Base-by-base conservation (phyloP, 202 grass and related monocot species). In the Bolboschoenoplectus hybrid region DNA sequence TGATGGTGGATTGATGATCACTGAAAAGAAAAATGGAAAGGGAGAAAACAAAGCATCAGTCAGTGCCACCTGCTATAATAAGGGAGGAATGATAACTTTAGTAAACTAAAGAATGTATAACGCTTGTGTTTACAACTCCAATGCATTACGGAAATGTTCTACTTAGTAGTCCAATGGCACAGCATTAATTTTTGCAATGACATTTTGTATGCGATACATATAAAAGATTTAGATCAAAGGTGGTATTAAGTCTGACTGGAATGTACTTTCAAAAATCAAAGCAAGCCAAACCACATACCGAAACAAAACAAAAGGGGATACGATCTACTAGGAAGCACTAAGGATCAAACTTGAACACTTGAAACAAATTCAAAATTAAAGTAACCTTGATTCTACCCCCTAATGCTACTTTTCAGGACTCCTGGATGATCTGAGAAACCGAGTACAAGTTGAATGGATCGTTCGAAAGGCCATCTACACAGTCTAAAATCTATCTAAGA, bases 1-100 rank as follows among this genome's bases (percentile, higher is more conserved):
- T 73, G 44, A 47, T 73, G 69, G 69, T 26, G 69, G 44, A 73
- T 73, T 50, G 20, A 55, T 76, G 72, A 55, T 77, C 11, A 77
- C 74, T 77, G 39, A 17, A 56, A 77, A 56, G 34, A 77, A 56
- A 77, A 76, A 53, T 36, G 20, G 11, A 51, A 75, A 45, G 10
- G 20, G 9, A 13, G 4, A 52, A 34, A 72, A 52, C 16, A 77
- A 77, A 77, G 74, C 38, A 49, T 73, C 17, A 49, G 41, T 46
- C 49, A 43, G 4, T 47, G 17, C 43, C 69, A 72, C 44, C 44
- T 10, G 12, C 12, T 38, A 34, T 36, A 1, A 50, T 7, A 55
- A 74, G 74, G 49, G 2, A 12, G 4, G 50, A 6, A 77, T 77
- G 50, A 38, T 53, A 51, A 51, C 26, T 32, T 3, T 53, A 34